These are phyloP conservation scores for Podosphaera xanthii DNA, from an alignment of 2,329 filamentous ascomycete species.

Conservation along the genomic window DNA sequence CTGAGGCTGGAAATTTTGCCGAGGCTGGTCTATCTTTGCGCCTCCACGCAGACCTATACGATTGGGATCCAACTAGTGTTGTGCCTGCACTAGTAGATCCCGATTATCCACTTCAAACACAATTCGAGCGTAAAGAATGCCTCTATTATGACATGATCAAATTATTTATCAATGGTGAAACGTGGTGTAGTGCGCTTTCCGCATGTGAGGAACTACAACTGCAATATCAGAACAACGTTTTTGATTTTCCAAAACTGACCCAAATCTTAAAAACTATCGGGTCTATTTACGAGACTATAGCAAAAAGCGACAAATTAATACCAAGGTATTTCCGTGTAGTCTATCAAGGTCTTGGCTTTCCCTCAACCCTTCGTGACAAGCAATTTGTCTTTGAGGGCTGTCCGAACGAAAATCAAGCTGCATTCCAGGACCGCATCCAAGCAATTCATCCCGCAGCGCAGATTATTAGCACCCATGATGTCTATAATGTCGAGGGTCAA, in stretches of 20 bases:
- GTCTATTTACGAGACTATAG: constrained; percentile 70
- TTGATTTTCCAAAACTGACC: constrained; percentile 81
- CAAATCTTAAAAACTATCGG: constrained; percentile 77
- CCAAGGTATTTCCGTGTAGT: constrained; percentile 80
- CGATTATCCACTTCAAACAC: constrained; percentile 56
- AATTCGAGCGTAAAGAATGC: constrained; percentile 80
- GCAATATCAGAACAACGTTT: constrained; percentile 79
- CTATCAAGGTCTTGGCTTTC: constrained; percentile 79
- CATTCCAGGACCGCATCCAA: constrained; percentile 85
- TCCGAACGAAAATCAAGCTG: constrained; percentile 50
- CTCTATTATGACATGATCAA: constrained; percentile 92
- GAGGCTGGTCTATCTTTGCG: constrained; percentile 77
- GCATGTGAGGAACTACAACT: constrained; percentile 75
- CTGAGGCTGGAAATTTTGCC: constrained; percentile 51
- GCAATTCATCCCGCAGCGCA: constrained; percentile 68
- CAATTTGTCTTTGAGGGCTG: constrained; percentile 79
- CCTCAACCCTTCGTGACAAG: constrained; percentile 59
- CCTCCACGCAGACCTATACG: constrained; percentile 77
- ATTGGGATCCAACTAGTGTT: constrained; percentile 57
- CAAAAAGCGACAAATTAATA: constrained; percentile 54
- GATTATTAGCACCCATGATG: constrained; percentile 42
- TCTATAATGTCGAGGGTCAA: constrained; percentile 65
- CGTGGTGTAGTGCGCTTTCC: constrained; percentile 70
- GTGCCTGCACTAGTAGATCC: constrained; percentile 49
- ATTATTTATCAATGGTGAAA: constrained; percentile 80